Evolutionary conservation across 345 rosid species (phyloP), one percentile per base, ranked within the genome.

Genomic region (Kandelia obovata): DNA sequence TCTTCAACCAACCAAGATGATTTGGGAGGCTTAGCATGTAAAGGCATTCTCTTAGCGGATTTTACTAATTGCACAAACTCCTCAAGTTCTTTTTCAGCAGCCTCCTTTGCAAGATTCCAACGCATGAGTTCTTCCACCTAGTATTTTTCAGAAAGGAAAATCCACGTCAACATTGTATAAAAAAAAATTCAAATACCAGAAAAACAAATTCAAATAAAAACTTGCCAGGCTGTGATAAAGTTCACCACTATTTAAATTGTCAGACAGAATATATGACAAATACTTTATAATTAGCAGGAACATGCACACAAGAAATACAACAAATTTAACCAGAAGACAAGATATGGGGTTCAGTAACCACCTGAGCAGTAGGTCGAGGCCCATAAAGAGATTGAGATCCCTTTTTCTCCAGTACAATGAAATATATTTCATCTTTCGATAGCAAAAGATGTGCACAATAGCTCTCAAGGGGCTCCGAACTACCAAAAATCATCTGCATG

Each of bases 371-470:
- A 53, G 93, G 71, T 57, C 98, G 87, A 74, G 98, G 98, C 46
- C 80, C 80, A 77, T 91, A 94, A 70, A 86, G 76, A 39, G 88
- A 77, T 47, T 80, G 79, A 57, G 84, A 83, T 71, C 97, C 97
- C 85, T 86, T 94, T 26, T 82, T 71, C 73, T 85, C 95, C 75
- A 78, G 61, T 25, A 89, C 83, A 49, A 85, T 76, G 73, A 94
- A 94, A 82, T 89, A 94, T 34, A 87, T 65, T 64, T 89, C 97
- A 79, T 94, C 98, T 69, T 83, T 85, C 62, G 97, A 89, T 53
- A 94, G 80, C 86, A 94, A 80, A 71, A 86, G 89, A 83, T 94
- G 98, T 58, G 97, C 89, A 77, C 97, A 91, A 35, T 91, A 94
- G 86, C 92, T 83, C 78, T 89, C 97, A 63, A 89, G 88, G 62